Evolutionary conservation across 257 asterid genomes (phyloP), one percentile per base, ranked within the genome.

Genomic region (Voacanga thouarsii): DNA sequence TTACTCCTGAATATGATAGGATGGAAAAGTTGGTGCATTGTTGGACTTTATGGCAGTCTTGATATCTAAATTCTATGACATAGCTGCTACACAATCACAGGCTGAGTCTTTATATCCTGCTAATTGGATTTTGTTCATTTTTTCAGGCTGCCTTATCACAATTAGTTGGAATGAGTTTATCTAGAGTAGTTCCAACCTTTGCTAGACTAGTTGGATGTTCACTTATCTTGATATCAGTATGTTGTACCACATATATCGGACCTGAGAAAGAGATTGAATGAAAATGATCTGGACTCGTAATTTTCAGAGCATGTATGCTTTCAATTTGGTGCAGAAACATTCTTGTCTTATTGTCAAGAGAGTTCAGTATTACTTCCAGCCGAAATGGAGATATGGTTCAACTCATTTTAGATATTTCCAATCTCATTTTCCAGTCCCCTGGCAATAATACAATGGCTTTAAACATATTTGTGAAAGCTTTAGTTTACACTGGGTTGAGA

Each of bases 181-280:
- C 83, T 33, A 85, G 86, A 83, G 47, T 78, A 70, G 67, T 79
- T 44, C 88, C 89, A 64, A 75, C 89, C 51, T 78, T 85, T 67
- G 80, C 83, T 79, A 80, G 80, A 67, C 59, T 85, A 47, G 70
- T 83, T 47, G 87, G 89, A 44, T 80, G 89, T 78, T 75, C 65
- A 72, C 81, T 83, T 18, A 83, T 85, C 74, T 75, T 85, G 53
- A 28, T 85, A 72, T 85, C 89, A 41, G 82, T 84, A 26, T 80
- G 75, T 72, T 80, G 77, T 66, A 85, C 89, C 12, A 28, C 78
- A 77, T 85, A 78, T 74, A 59, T 66, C 24, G 89, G 87, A 78
- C 87, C 85, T 64, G 85, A 79, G 71, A 85, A 80, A 80, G 83
- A 83, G 78, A 76, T 76, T 72, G 86, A 80, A 78, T 77, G 82